A percentile compares a stretch with the other conserved stretches of the same genome.
These are phyloP conservation scores for Exophiala sp. DNA, from an alignment of 2,329 filamentous ascomycete genomes.

Conservation along the genomic window DNA sequence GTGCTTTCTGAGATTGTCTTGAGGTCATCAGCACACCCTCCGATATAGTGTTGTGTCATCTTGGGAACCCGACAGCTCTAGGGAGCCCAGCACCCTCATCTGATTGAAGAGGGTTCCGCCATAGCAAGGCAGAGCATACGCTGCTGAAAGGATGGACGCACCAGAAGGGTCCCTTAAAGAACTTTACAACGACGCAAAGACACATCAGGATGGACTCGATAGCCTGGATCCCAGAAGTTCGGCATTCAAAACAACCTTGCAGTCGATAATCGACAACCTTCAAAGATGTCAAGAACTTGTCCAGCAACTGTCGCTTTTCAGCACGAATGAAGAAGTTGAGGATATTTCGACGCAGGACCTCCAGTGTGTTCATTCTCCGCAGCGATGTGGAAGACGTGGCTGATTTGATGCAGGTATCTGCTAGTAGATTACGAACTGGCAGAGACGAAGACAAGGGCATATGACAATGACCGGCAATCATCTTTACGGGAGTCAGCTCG, in stretches of 20 bases:
- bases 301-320: slow-evolving; percentile 75
- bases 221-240: slow-evolving; percentile 22
- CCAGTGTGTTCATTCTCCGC: slow-evolving; percentile 52
- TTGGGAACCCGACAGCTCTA: too few species aligned
- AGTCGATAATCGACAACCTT: slow-evolving; percentile 22
- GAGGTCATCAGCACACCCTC: background rate
- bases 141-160: slow-evolving; percentile 7
- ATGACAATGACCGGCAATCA: slow-evolving; percentile 61
- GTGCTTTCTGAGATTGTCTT: background rate
- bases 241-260: slow-evolving; percentile 18
- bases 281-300: slow-evolving; percentile 68
- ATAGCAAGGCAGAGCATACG: background rate
- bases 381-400: background rate
- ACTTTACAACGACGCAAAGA: slow-evolving; percentile 23
- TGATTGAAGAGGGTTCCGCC: background rate
- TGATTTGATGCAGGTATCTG: slow-evolving; percentile 57
- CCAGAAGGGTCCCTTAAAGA: slow-evolving; percentile 22
- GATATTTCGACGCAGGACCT: slow-evolving; percentile 82
- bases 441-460: slow-evolving; percentile 67
- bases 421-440: slow-evolving; percentile 74
- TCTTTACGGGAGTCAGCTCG: slow-evolving; percentile 63
- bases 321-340: slow-evolving; percentile 81
- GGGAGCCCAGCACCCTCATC: background rate
- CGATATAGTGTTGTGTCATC: too few species aligned
- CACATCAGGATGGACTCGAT: slow-evolving; percentile 22